These are phyloP conservation scores for Monotropa hypopitys DNA, from an alignment of 179 eudicot genomes.

Conservation along the genomic window DNA sequence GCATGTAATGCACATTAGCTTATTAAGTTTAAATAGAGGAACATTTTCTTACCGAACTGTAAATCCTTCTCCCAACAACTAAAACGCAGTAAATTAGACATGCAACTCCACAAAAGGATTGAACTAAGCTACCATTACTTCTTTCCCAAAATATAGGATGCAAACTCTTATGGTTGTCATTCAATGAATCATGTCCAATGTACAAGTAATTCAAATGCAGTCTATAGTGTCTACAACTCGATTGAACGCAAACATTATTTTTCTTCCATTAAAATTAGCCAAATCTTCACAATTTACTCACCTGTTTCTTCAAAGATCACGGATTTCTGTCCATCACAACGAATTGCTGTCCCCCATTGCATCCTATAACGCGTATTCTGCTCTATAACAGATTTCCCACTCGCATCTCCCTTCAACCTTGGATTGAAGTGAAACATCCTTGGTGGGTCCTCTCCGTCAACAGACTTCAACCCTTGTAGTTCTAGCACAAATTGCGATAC, in stretches of 20 bases:
- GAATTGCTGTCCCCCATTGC: constrained; percentile 76
- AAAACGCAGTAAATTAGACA: neutral
- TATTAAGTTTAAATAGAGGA: no score
- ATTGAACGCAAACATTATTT: neutral
- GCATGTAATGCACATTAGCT: no score
- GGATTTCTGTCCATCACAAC: constrained; percentile 83
- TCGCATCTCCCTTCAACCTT: constrained; percentile 85
- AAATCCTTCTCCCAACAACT: neutral
- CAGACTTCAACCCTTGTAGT: constrained; percentile 74
- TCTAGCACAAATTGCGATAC: constrained; percentile 82
- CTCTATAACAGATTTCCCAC: constrained; percentile 85
- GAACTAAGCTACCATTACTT: neutral
- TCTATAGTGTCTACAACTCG: neutral
- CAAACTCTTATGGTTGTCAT: neutral
- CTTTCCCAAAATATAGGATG: neutral
- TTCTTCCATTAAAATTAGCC: neutral
- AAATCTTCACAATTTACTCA: constrained; percentile 20
- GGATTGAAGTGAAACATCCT: constrained; percentile 83
- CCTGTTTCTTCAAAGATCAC: constrained; percentile 77
- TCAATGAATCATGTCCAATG: no score
- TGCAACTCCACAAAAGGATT: neutral
- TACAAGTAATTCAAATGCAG: neutral
- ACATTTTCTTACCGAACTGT: no score
- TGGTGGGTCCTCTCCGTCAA: constrained; percentile 89
- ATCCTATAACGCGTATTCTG: constrained; percentile 86